Evolutionary conservation across 306 rosid species (phyloP).

Genomic region (Quercus alba): DNA sequence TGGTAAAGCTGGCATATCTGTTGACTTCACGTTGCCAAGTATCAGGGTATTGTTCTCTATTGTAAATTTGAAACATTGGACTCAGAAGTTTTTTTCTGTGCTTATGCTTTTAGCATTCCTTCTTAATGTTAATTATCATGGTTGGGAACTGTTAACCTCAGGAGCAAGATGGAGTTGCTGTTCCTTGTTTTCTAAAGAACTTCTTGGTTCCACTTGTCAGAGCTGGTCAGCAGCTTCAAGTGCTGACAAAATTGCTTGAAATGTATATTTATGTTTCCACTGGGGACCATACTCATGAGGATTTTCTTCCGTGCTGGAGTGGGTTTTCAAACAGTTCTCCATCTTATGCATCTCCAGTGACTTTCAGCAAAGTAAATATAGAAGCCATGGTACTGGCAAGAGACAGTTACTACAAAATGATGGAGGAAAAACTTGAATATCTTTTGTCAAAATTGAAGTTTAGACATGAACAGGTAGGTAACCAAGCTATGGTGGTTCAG

Average conservation of each 20-base stretch:
- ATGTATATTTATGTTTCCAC: slow-evolving; percentile 59
- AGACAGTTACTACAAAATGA: slow-evolving; percentile 61
- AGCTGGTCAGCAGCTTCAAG: slow-evolving; percentile 98
- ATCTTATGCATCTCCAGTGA: slow-evolving; percentile 53
- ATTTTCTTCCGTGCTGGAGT: slow-evolving; percentile 84
- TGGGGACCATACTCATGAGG: slow-evolving; percentile 50
- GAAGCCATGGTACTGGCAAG: slow-evolving; percentile 60
- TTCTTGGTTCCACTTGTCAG: slow-evolving; percentile 72
- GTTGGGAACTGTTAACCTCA: slow-evolving; percentile 39
- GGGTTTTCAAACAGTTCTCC: slow-evolving; percentile 56
- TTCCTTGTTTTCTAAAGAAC: slow-evolving; percentile 79
- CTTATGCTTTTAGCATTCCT: slow-evolving; percentile 15
- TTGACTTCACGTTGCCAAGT: slow-evolving; percentile 52
- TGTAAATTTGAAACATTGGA: slow-evolving; percentile 5
- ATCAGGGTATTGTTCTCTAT: slow-evolving; percentile 56
- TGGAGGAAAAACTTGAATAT: slow-evolving; percentile 62
- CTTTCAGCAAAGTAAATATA: slow-evolving; percentile 57
- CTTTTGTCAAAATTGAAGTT: slow-evolving; percentile 54
- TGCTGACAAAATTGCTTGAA: slow-evolving; percentile 81
- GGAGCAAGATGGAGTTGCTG: slow-evolving; percentile 73
- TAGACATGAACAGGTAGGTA: slow-evolving; percentile 83
- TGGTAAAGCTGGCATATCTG: slow-evolving; percentile 37
- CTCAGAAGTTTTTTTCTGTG: slow-evolving; percentile 9
- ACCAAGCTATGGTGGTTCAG: slow-evolving; percentile 17
- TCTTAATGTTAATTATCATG: slow-evolving; percentile 31